Evolutionary conservation across 352 stramenopile genomes (phyloP).

Genomic region (Lagenidium sp.): DNA sequence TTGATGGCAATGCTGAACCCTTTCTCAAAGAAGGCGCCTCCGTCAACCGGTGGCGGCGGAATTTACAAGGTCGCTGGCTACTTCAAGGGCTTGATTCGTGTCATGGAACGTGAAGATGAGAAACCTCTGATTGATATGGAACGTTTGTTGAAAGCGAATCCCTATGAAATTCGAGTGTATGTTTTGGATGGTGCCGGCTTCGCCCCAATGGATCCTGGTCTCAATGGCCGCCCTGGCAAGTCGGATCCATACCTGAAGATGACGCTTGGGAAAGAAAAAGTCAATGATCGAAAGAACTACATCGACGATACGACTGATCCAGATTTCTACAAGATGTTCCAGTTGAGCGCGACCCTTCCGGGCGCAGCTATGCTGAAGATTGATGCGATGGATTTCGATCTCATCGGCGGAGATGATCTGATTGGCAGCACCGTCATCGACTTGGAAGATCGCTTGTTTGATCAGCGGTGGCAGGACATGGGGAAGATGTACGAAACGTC

Average conservation of each 20-base stretch:
- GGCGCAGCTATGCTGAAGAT: conserved; percentile 84
- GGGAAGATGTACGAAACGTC: conserved; percentile 79
- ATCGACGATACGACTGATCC: conserved; percentile 80
- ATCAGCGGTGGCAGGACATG: conserved; percentile 81
- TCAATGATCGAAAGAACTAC: conserved; percentile 89
- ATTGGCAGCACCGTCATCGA: conserved; percentile 92
- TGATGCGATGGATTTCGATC: conserved; percentile 86
- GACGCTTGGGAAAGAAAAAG: conserved; percentile 75
- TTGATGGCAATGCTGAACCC: conserved; percentile 54
- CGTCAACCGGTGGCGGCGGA: conserved; percentile 25
- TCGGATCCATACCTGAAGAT: conserved; percentile 86
- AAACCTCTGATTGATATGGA: conserved; percentile 69
- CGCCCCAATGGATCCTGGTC: conserved; percentile 76
- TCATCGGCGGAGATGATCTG: conserved; percentile 86
- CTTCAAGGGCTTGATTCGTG: conserved; percentile 89
- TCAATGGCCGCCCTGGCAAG: conserved; percentile 76
- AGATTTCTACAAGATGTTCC: conserved; percentile 90
- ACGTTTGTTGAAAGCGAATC: conserved; percentile 49
- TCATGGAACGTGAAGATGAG: conserved; percentile 79
- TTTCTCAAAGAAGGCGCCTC: conserved; percentile 55
- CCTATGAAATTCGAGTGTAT: conserved; percentile 85
- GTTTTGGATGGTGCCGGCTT: conserved; percentile 82
- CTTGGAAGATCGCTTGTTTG: conserved; percentile 90
- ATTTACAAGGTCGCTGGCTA: conserved; percentile 76
- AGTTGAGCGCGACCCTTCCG: conserved; percentile 79